Conservation (phyloP, 2,329 filamentous ascomycete genomes). For the Calonectria crousiana region DNA sequence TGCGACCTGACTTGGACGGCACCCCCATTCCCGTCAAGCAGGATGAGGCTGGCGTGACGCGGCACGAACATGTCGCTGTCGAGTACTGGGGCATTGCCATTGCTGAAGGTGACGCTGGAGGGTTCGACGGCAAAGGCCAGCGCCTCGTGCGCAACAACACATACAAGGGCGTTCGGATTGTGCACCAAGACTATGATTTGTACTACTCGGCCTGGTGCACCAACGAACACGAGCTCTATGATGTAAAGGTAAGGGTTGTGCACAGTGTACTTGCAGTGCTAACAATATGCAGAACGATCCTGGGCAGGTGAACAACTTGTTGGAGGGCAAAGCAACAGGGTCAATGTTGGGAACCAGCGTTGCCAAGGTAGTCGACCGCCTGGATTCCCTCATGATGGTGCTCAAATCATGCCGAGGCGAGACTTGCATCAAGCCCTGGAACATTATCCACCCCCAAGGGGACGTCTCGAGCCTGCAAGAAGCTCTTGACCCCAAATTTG, state of each 20-base stretch:
- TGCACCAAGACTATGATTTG: slow-evolving; percentile 67
- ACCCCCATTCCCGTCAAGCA: slow-evolving; percentile 61
- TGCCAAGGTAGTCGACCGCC: slow-evolving; percentile 58
- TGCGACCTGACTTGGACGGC: slow-evolving; percentile 68
- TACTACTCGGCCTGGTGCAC: slow-evolving; percentile 79
- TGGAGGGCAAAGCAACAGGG: not conserved
- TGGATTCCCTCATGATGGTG: slow-evolving; percentile 71
- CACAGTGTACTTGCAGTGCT: not conserved
- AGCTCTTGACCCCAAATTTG: slow-evolving; percentile 61
- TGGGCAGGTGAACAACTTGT: slow-evolving; percentile 62
- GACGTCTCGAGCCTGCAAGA: slow-evolving; percentile 63
- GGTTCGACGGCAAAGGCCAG: slow-evolving; percentile 40
- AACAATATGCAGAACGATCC: slow-evolving; percentile 60
- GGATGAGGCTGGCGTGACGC: slow-evolving; percentile 41
- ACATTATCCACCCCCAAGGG: slow-evolving; percentile 65
- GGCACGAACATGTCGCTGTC: slow-evolving; percentile 67
- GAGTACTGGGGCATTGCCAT: slow-evolving; percentile 66
- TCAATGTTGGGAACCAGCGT: slow-evolving; percentile 35
- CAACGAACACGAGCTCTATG: slow-evolving; percentile 75
- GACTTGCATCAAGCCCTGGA: slow-evolving; percentile 69
- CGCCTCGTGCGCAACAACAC: slow-evolving; percentile 60
- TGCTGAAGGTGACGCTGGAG: slow-evolving; percentile 51
- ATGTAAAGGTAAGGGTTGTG: slow-evolving; percentile 59
- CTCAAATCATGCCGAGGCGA: slow-evolving; percentile 70
- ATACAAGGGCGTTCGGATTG: slow-evolving; percentile 71